Percentiles rank a stretch among this genome's conserved stretches.
phyloP scores from a whole-genome alignment of 1,139 yeast genomes.

The Ogataea hybrid region DNA sequence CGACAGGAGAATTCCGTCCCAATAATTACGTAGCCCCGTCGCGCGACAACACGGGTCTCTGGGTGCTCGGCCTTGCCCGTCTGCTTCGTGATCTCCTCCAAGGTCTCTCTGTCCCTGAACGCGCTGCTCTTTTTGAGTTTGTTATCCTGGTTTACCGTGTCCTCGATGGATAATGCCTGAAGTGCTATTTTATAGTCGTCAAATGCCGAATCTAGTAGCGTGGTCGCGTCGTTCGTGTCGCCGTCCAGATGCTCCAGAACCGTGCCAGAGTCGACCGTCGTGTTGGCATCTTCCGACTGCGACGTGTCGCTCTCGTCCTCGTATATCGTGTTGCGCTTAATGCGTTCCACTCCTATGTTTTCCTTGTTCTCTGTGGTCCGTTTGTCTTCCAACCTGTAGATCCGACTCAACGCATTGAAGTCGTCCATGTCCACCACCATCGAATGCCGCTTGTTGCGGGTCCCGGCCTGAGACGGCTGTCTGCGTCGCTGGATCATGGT shows the following conservation, averaged over 20 bases:
- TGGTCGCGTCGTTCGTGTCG: constrained; percentile 14
- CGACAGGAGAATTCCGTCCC: constrained; percentile 13
- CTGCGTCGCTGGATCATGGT: constrained; percentile 8
- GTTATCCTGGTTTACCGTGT: neutral
- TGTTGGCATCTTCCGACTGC: constrained; percentile 10
- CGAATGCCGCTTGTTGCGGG: constrained; percentile 12
- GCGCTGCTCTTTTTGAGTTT: constrained; percentile 16
- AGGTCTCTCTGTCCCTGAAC: constrained; percentile 13
- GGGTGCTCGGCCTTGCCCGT: neutral
- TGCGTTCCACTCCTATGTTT: neutral
- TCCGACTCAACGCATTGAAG: constrained; percentile 7
- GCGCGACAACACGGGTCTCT: constrained; percentile 5
- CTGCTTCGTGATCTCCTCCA: constrained; percentile 11
- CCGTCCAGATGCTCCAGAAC: constrained; percentile 13
- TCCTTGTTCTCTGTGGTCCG: constrained; percentile 7
- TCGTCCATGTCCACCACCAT: constrained; percentile 12
- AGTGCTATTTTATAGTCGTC: constrained; percentile 21
- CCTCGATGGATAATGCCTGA: constrained; percentile 13
- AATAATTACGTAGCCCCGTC: constrained; percentile 13
- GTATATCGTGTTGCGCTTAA: neutral
- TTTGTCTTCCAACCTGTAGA: constrained; percentile 6
- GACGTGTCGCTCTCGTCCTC: constrained; percentile 1
- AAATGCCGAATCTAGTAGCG: constrained; percentile 18
- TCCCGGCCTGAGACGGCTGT: neutral
- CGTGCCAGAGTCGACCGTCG: constrained; percentile 15